A percentile compares a stretch with the other conserved stretches of the same genome.
phyloP scores from a whole-genome alignment of 192 early-diverging fungal species.

The Gigaspora rosea region DNA sequence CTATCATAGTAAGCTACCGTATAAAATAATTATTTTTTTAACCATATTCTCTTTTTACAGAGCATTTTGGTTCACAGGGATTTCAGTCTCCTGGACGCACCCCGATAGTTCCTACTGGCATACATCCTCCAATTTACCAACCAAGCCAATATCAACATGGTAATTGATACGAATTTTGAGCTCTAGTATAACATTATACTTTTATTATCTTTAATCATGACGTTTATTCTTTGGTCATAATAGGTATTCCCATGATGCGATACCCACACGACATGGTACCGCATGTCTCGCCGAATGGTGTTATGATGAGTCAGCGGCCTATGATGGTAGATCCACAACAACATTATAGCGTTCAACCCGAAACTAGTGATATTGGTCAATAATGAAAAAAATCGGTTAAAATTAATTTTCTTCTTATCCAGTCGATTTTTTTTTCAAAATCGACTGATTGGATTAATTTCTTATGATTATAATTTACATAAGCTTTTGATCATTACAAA shows the following conservation, averaged over 20 bases:
- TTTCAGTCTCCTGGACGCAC: slow-evolving; percentile 52
- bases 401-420: too few relatives aligned
- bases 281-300: slow-evolving; percentile 42
- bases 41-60: slow-evolving; percentile 33
- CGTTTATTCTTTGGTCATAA: too few relatives aligned
- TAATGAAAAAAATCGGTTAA: too few relatives aligned
- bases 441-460: too few relatives aligned
- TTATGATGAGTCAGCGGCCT: slow-evolving; percentile 52
- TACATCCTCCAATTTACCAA: slow-evolving; percentile 55
- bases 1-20: too few relatives aligned
- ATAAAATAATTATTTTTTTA: neutral
- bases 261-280: slow-evolving; percentile 57
- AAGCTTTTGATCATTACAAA: too few relatives aligned
- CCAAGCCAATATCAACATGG: slow-evolving; percentile 51
- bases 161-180: slow-evolving; percentile 8
- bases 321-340: slow-evolving; percentile 43
- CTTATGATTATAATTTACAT: too few relatives aligned
- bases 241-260: slow-evolving; percentile 51
- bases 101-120: slow-evolving; percentile 54
- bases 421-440: too few relatives aligned
- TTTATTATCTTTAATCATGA: too few relatives aligned
- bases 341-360: slow-evolving; percentile 18
- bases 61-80: slow-evolving; percentile 52
- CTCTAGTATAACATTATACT: too few relatives aligned
- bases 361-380: too few relatives aligned